These are phyloP conservation scores for Hortaea sp. DNA, from an alignment of 2,329 filamentous ascomycete genomes.

Conservation along the genomic window DNA sequence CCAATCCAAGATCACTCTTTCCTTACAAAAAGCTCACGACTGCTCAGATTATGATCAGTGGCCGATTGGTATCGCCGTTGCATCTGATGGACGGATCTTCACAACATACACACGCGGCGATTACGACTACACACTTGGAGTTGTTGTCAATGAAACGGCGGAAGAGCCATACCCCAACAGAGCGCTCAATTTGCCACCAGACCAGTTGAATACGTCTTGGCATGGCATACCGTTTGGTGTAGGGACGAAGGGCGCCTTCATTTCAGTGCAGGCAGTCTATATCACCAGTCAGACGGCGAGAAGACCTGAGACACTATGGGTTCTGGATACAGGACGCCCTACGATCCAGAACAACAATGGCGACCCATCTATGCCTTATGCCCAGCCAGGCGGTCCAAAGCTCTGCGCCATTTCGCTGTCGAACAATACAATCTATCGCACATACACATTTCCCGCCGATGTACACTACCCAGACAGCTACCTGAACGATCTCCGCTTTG, in stretches of 20 bases:
- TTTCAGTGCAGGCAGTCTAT: constrained; percentile 38
- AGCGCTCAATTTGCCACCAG: constrained; percentile 26
- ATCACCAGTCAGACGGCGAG: constrained; percentile 29
- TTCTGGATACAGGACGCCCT: constrained; percentile 36
- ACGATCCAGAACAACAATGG: constrained; percentile 30
- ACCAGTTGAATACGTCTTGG: constrained; percentile 29
- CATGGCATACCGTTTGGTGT: constrained; percentile 37
- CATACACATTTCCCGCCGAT: constrained; percentile 32
- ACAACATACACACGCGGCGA: constrained; percentile 37
- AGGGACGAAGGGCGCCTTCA: constrained; percentile 30
- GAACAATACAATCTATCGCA: constrained; percentile 31
- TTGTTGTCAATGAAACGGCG: constrained; percentile 37
- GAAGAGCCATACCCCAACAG: constrained; percentile 37
- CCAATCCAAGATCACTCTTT: constrained; percentile 1
- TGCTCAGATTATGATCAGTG: constrained; percentile 31
- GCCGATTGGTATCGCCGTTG: constrained; percentile 37
- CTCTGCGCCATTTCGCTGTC: constrained; percentile 33
- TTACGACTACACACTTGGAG: constrained; percentile 39
- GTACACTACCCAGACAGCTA: constrained; percentile 39
- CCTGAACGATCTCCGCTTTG: constrained; percentile 39
- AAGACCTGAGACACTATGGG: constrained; percentile 35
- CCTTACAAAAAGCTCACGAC: constrained; percentile 5
- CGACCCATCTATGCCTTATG: constrained; percentile 33
- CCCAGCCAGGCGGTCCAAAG: constrained; percentile 36
- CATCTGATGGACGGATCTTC: constrained; percentile 34